These are phyloP conservation scores for Solanum hybrid DNA, from an alignment of 305 asterid genomes.

Conservation along the genomic window DNA sequence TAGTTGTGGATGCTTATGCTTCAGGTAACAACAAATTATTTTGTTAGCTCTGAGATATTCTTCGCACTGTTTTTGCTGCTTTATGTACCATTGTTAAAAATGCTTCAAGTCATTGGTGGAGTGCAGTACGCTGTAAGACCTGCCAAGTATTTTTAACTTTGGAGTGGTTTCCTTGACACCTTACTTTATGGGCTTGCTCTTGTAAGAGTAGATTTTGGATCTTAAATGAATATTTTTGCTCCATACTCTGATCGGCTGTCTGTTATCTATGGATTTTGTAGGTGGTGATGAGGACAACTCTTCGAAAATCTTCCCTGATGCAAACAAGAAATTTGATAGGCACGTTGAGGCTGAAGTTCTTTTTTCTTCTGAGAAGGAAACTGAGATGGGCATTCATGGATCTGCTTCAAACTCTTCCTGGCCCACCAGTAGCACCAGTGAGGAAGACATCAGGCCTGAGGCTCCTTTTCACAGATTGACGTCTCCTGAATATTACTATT, in stretches of 20 bases:
- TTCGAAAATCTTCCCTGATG: no score
- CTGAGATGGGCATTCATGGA: no score
- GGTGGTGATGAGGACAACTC: no score
- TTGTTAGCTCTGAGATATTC: background rate
- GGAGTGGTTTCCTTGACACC: background rate
- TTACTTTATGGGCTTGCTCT: background rate
- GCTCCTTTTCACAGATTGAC: conserved; percentile 16
- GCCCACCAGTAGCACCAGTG: conserved; percentile 22
- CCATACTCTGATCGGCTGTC: no score
- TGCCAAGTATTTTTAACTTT: background rate
- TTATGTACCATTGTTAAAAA: background rate
- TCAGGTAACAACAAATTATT: conserved; percentile 8
- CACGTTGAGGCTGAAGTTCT: no score
- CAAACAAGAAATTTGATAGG: no score
- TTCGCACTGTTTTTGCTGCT: background rate
- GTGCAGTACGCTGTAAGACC: background rate
- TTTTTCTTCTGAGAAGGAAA: no score
- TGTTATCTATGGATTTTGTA: no score
- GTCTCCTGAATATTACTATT: conserved; percentile 21
- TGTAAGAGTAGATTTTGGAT: no score
- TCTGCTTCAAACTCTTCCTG: no score
- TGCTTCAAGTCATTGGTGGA: background rate
- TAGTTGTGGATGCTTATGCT: background rate
- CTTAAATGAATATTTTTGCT: no score
- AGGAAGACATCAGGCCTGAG: conserved; percentile 24